These are phyloP conservation scores for Reutealis trisperma DNA, from an alignment of 345 rosid species.

Conservation along the genomic window DNA sequence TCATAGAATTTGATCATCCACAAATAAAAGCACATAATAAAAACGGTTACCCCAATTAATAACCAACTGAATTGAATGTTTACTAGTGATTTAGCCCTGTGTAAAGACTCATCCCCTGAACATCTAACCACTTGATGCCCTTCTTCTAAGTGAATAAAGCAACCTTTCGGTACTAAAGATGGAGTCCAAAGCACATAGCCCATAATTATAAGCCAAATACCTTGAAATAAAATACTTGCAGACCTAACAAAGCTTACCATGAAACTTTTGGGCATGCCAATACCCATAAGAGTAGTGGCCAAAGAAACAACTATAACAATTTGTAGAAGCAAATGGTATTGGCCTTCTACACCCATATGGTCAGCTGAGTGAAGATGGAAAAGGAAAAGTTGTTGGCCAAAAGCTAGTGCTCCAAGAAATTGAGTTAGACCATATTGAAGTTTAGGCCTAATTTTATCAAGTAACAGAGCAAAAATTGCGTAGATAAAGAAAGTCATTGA, in stretches of 20 bases:
- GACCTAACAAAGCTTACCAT: conserved; percentile 70
- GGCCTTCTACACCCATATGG: conserved; percentile 83
- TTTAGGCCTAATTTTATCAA: conserved; percentile 43
- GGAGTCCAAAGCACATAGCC: conserved; percentile 85
- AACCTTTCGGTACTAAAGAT: conserved; percentile 55
- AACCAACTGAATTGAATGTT: conserved; percentile 71
- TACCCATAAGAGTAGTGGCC: conserved; percentile 63
- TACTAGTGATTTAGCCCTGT: conserved; percentile 77
- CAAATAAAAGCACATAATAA: conserved; percentile 47
- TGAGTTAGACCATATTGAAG: conserved; percentile 45
- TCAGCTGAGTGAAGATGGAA: conserved; percentile 84
- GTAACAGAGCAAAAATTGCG: conserved; percentile 54
- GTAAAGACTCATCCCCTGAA: conserved; percentile 44
- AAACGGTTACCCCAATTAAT: conserved; percentile 43
- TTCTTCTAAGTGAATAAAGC: conserved; percentile 62
- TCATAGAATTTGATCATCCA: conserved; percentile 40
- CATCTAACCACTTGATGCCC: conserved; percentile 72
- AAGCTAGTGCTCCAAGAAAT: conserved; percentile 59
- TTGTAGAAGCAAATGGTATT: conserved; percentile 77
- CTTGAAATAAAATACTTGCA: conserved; percentile 64
- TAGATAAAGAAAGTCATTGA: conserved; percentile 66
- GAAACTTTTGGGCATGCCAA: conserved; percentile 61
- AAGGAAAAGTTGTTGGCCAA: conserved; percentile 67
- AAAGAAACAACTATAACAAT: conserved; percentile 51
- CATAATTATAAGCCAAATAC: conserved; percentile 71